Evolutionary conservation across 2,329 filamentous ascomycete species (phyloP).

Genomic region (Epichloe glyceriae): DNA sequence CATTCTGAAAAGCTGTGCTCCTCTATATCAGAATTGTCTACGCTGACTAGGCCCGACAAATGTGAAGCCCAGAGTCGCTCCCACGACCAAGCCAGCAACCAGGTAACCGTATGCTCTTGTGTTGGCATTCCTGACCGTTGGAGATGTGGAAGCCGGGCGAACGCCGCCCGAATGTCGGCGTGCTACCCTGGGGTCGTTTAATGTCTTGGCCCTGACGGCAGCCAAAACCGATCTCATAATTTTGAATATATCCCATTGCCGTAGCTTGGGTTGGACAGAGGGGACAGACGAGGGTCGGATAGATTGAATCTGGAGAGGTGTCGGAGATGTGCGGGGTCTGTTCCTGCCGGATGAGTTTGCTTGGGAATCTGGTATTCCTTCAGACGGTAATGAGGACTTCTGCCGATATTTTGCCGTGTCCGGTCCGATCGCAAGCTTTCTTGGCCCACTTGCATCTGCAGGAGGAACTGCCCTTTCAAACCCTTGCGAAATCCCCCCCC

Average conservation of each 20-base stretch:
- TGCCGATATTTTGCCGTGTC: too few species aligned
- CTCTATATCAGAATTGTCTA: conserved; percentile 50
- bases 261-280: background rate
- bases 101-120: background rate
- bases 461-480: too few species aligned
- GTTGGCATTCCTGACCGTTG: background rate
- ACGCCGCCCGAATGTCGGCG: background rate
- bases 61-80: background rate
- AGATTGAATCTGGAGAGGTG: background rate
- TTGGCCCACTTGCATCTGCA: too few species aligned
- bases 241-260: background rate
- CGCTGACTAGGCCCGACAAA: conserved; percentile 22
- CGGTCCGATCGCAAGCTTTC: too few species aligned
- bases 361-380: conserved; percentile 18
- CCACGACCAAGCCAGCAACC: background rate
- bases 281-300: background rate
- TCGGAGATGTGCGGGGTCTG: conserved; percentile 7
- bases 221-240: background rate
- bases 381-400: too few species aligned
- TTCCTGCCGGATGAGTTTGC: too few species aligned
- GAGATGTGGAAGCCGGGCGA: background rate
- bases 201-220: background rate
- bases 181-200: background rate
- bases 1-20: conserved; percentile 58
- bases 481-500: too few species aligned